Percentiles rank a stretch among this genome's conserved stretches.
Evolutionary conservation across 768 basidiomycete species (phyloP).

Genomic region (Rhizopogon rudus): DNA sequence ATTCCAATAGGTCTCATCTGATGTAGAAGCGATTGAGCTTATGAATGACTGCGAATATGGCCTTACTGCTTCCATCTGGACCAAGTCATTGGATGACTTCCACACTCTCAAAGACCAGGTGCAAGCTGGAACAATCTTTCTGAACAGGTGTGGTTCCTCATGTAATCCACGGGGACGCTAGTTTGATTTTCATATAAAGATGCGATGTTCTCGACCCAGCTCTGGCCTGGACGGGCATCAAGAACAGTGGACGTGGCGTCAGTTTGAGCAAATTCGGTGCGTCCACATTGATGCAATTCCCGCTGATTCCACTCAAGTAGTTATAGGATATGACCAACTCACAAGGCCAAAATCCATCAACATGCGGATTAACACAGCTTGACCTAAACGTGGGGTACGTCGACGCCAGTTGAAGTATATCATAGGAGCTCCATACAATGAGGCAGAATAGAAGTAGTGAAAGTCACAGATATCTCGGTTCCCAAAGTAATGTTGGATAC

Average conservation of each 20-base stretch:
- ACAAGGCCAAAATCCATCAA: slow-evolving; percentile 77
- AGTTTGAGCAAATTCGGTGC: slow-evolving; percentile 87
- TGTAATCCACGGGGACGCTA: background rate
- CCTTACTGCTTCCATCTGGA: slow-evolving; percentile 94
- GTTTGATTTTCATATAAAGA: slow-evolving; percentile 26
- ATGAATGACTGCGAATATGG: slow-evolving; percentile 99
- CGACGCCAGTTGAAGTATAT: background rate
- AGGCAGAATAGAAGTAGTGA: slow-evolving; percentile 71
- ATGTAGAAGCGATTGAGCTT: slow-evolving; percentile 81
- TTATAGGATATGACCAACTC: slow-evolving; percentile 76
- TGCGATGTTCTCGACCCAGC: slow-evolving; percentile 93
- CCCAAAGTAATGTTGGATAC: slow-evolving; percentile 32
- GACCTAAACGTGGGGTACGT: slow-evolving; percentile 1
- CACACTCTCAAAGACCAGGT: slow-evolving; percentile 58
- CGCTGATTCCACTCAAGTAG: slow-evolving; percentile 1
- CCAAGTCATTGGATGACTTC: slow-evolving; percentile 72
- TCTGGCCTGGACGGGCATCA: slow-evolving; percentile 91
- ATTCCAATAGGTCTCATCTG: slow-evolving; percentile 57
- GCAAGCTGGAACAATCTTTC: slow-evolving; percentile 88
- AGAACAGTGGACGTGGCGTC: slow-evolving; percentile 88
- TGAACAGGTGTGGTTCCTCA: slow-evolving; percentile 59
- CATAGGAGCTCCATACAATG: slow-evolving; percentile 44
- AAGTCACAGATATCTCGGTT: slow-evolving; percentile 80
- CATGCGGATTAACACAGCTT: slow-evolving; percentile 67
- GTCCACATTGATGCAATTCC: slow-evolving; percentile 13